Base-by-base conservation (phyloP, 1,284 basidiomycete genomes). In the Rhodotorula sp. region DNA sequence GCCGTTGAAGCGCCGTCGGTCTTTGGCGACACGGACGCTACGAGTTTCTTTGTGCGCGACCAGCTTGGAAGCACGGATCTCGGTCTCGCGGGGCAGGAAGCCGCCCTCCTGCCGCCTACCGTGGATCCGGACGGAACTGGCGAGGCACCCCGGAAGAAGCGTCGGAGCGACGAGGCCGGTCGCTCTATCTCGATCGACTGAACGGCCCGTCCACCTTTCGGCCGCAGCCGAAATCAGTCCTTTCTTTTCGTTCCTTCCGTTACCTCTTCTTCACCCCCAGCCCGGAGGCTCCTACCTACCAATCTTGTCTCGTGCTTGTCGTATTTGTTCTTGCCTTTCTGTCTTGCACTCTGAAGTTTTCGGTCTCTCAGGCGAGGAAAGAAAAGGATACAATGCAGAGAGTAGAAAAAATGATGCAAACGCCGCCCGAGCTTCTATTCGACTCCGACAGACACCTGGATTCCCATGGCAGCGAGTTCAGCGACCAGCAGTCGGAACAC, bases 401-500 rank as follows among this genome's bases (percentile, higher is more conserved):
- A 23, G 16, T 57, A 14, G 5, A 38, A 38, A 5, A 38, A 5
- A 43, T 43, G 38, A 43, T 43, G 38, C 26, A 45, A 47, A 23
- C 5, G n/a, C 7, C 18, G 28, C 28, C 60, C 34, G 34, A 3
- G 31, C 34, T 50, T 43, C 38, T 45, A 50, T 45, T 31, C 19
- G 49, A 50, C 14, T 5, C 57, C 54, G 54, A 71, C 70, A 49
- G 70, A 68, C 2, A 75, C 62, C 48, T 67, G 67, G 78, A 87
- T 85, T 64, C 85, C 85, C 85, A 86, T 86, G 52, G 83, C 83
- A 18, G 85, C 85, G 78, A 87, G 81, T 79, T 87, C 86, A 21
- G 85, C 85, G 47, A 85, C 84, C 14, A 95, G 85, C 81, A 93
- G 92, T 66, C 92, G 85, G 83, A 95, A 94, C 60, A 97, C 95